Base-by-base conservation (phyloP, 2,329 filamentous ascomycete genomes). In the Colletotrichum cordylinicola region DNA sequence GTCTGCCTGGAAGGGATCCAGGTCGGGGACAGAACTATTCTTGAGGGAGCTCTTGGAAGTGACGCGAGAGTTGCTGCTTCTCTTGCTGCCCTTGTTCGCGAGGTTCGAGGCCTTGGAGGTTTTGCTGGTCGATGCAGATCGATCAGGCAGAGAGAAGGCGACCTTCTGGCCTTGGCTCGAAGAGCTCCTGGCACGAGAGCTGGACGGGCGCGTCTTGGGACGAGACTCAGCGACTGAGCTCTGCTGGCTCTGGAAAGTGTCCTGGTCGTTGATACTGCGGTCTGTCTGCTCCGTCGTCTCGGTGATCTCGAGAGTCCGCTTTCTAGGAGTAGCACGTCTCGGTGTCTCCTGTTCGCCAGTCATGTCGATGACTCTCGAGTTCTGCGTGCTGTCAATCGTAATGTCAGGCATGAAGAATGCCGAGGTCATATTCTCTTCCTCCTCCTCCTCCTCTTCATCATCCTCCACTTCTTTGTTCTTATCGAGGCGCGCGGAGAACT, bases 351-450 rank as follows among this genome's bases (percentile, higher is more conserved):
- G 72, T 58, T 78, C 72, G 4, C 65, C 24, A 29, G 78, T 75
- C 10, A 64, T 66, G 29, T 78, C 75, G 12, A 76, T 52, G 52
- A 71, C 78, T 27, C 77, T 72, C 67, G 77, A 78, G 73, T 80
- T 81, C 74, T 86, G 83, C 70, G 87, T 85, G 6, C 83, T 85
- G 71, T 89, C 86, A 39, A 91, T 84, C 3, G 90, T 91, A 76
- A 91, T 91, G 77, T 92, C 90, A 27, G 90, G 89, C 72, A 91
- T 84, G 78, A 91, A 90, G 78, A 91, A 88, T 5, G 89, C 90
- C 8, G 90, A 91, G 1, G 90, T 91, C 87, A 91, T 90, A 77
- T 91, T 90, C 52, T 91, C 89, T 35, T 76, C 75, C 37, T 69
- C 65, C 24, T 62, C 55, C 16, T 76, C 66, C 5, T 83, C 75